Conservation (phyloP, 345 rosid species). For the Zanthoxylum bungeanum region DNA sequence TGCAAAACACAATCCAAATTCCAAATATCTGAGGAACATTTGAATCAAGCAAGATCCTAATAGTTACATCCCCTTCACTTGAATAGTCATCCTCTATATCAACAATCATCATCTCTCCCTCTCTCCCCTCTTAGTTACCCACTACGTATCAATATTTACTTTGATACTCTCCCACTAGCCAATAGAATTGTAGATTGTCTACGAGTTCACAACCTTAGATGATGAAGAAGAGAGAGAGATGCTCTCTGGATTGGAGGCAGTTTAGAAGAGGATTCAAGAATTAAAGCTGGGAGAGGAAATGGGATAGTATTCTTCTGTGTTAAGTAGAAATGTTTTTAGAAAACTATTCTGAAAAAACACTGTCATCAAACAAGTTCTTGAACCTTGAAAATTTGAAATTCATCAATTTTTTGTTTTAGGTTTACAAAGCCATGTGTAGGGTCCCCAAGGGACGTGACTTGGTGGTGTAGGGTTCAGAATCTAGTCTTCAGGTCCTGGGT, state of each 20-base stretch:
- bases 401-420: too few relatives aligned
- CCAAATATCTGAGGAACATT: not conserved
- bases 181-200: not conserved
- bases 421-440: not conserved
- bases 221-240: not conserved
- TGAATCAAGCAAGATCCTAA: not conserved
- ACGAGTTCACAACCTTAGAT: not conserved
- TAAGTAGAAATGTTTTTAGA: too few relatives aligned
- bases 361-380: not conserved
- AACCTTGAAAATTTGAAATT: not conserved
- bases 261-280: not conserved
- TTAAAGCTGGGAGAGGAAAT: not conserved
- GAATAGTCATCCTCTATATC: not conserved
- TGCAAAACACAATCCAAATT: not conserved
- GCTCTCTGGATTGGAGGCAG: not conserved
- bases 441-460: too few relatives aligned
- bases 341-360: too few relatives aligned
- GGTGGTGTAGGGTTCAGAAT: too few relatives aligned
- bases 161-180: not conserved
- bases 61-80: not conserved
- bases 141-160: not conserved
- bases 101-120: not conserved
- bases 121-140: not conserved
- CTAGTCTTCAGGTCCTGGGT: too few relatives aligned
- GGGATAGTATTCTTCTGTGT: not conserved